These are phyloP conservation scores for Thermochaetoides thermophila DNA, from an alignment of 495 filamentous ascomycete genomes.

Conservation along the genomic window DNA sequence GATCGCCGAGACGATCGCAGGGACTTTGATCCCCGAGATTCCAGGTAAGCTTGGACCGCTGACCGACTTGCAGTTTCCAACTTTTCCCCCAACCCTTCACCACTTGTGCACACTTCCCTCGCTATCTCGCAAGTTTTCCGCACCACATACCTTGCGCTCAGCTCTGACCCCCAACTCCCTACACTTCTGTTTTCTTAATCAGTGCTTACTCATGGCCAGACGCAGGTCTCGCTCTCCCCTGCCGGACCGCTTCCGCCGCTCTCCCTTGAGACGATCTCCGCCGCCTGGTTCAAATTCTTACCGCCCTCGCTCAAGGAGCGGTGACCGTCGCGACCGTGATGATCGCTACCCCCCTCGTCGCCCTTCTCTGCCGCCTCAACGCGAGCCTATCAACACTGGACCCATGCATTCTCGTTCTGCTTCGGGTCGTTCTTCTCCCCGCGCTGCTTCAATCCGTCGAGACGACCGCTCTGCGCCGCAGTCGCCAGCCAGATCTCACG, in stretches of 20 bases:
- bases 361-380: slow-evolving; percentile 23
- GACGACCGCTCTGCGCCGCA: slow-evolving; percentile 28
- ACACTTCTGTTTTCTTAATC: too few relatives aligned
- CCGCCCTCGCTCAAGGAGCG: slow-evolving; percentile 27
- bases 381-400: slow-evolving; percentile 29
- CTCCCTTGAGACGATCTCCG: slow-evolving; percentile 25
- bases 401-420: slow-evolving; percentile 29
- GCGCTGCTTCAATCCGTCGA: slow-evolving; percentile 24
- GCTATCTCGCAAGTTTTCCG: too few relatives aligned
- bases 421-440: slow-evolving; percentile 29
- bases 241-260: slow-evolving; percentile 22
- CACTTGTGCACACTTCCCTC: too few relatives aligned
- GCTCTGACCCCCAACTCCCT: too few relatives aligned
- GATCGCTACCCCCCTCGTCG: slow-evolving; percentile 29
- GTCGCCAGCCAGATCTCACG: slow-evolving; percentile 20
- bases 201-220: slow-evolving; percentile 15
- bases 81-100: too few relatives aligned
- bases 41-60: too few relatives aligned
- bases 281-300: slow-evolving; percentile 23
- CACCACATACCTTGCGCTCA: too few relatives aligned
- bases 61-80: too few relatives aligned
- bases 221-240: slow-evolving; percentile 31
- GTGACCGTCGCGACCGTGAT: slow-evolving; percentile 30
- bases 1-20: slow-evolving; percentile 2
- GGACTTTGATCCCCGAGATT: slow-evolving; percentile 15